These are phyloP conservation scores for Globisporangium recalcitrans DNA, from an alignment of 352 stramenopile genomes.

Conservation along the genomic window DNA sequence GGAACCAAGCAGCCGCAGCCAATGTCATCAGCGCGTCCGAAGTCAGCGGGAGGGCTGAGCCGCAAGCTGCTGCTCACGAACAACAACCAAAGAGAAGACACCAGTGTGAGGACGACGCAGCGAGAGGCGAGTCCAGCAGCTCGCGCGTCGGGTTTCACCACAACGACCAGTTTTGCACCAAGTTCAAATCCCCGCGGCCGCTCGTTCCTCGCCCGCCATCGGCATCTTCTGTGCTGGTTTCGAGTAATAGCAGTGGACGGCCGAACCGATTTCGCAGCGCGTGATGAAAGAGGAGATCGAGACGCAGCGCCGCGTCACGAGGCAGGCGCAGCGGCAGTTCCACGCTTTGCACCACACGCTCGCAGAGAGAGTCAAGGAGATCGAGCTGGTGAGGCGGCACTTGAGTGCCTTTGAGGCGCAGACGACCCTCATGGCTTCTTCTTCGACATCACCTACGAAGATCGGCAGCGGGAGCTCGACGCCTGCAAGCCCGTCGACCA, in stretches of 20 bases:
- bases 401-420: conserved; percentile 24
- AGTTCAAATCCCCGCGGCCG: conserved; percentile 11
- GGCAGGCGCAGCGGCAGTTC: conserved; percentile 37
- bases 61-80: background rate
- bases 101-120: background rate
- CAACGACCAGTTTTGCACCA: conserved; percentile 12
- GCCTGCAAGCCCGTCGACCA: background rate
- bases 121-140: background rate
- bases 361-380: conserved; percentile 28
- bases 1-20: background rate
- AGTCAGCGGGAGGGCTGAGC: background rate
- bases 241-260: conserved; percentile 3
- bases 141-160: conserved; percentile 7
- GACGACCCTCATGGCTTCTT: background rate
- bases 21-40: background rate
- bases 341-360: conserved; percentile 36
- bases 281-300: conserved; percentile 59
- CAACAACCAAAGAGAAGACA: conserved; percentile 5
- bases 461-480: background rate
- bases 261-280: conserved; percentile 12
- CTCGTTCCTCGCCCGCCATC: conserved; percentile 8
- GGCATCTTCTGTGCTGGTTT: background rate
- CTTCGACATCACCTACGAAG: background rate
- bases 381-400: conserved; percentile 33
- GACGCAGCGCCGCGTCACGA: conserved; percentile 40